These are phyloP conservation scores for Colletotrichum sp. DNA, from an alignment of 2,329 filamentous ascomycete genomes.

Conservation along the genomic window DNA sequence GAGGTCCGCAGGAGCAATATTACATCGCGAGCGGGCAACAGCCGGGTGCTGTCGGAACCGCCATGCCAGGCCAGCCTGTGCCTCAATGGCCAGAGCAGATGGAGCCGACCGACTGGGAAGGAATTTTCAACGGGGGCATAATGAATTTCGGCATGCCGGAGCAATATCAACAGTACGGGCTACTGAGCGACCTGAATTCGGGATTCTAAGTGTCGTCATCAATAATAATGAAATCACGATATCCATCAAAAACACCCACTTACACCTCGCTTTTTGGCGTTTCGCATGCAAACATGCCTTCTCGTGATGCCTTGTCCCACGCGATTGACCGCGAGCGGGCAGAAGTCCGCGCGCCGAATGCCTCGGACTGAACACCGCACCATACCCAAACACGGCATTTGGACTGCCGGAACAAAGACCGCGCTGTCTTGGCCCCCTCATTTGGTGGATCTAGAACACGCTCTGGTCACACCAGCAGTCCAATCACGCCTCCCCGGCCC, in stretches of 20 bases:
- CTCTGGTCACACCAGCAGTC: neutral
- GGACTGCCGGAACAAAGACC: constrained; percentile 3
- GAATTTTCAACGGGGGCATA: constrained; percentile 27
- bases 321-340: neutral
- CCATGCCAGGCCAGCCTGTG: neutral
- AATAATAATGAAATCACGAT: neutral
- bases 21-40: neutral
- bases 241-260: neutral
- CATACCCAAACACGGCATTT: neutral
- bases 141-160: constrained; percentile 22
- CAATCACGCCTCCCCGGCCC: neutral
- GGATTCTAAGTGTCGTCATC: constrained; percentile 14
- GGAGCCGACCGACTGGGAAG: constrained; percentile 29
- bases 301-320: neutral
- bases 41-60: neutral
- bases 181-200: constrained; percentile 30
- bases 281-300: neutral
- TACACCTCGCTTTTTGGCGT: neutral
- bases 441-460: neutral
- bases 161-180: constrained; percentile 26
- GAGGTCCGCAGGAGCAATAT: constrained; percentile 15
- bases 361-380: constrained; percentile 2
- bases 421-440: neutral
- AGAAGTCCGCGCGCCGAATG: neutral
- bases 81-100: constrained; percentile 10